Evolutionary conservation across 2,329 filamentous ascomycete genomes (phyloP), one percentile per base, ranked within the genome.

Genomic region (Annulohypoxylon truncatum): DNA sequence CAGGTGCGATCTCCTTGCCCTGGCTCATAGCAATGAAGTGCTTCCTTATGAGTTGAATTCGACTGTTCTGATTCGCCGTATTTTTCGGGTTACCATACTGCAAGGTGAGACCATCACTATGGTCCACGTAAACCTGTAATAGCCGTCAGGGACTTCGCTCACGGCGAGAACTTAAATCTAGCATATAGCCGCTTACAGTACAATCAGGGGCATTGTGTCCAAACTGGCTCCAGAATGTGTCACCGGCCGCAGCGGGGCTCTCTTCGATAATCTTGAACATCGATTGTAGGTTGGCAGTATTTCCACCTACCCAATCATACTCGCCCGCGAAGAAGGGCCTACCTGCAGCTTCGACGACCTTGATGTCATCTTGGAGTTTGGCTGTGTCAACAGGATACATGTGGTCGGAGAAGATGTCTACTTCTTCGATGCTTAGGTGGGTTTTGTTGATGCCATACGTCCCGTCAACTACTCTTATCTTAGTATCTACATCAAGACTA

Each of bases 371-470:
- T 52, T 76, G 70, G 31, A 85, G 72, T 67, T 80, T 80, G 26
- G 71, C 71, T n/a, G 76, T 75, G 64, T 81, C 76, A 51, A 80
- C 70, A 0, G 82, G 82, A 66, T 84, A 84, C 72, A 79, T 84
- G 68, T 84, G 83, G 70, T 85, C 77, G 12, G 79, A 82, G 71
- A 79, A 83, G 24, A 84, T 79, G 66, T 84, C 83, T 2, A 84
- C 74, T 66, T 81, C 80, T 4, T 76, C 61, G 38, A 84, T 77
- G 15, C 28, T 66, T 18, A 84, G 74, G 70, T 84, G 81, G 6
- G 77, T 79, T 54, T 66, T 69, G 72, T 83, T 83, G 60, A 84
- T 74, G n/a, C 82, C 83, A 18, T 69, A 69, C 4, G 67, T 69
- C 18, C 67, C 67, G 28, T 69, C 67, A 28, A 69, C 67, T 69